A percentile compares a stretch with the other conserved stretches of the same genome.
Conservation (phyloP, 1,139 yeast species). For the Pichia cactophila region DNA sequence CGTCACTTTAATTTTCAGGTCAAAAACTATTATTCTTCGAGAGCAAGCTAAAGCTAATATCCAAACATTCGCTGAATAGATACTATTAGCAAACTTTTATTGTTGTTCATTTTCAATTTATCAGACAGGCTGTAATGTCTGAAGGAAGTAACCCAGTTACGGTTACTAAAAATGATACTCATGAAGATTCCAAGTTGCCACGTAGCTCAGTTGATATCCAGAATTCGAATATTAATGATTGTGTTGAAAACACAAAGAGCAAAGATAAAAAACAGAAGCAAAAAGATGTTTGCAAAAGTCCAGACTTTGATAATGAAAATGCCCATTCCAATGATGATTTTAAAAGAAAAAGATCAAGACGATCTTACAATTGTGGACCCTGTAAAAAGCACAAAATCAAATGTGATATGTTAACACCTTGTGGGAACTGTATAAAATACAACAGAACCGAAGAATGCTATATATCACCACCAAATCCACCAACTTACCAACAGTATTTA, state of each 20-base stretch:
- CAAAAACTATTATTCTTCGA: not conserved
- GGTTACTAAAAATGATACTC: not conserved
- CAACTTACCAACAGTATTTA: conserved; percentile 27
- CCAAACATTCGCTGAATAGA: not conserved
- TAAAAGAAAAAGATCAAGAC: conserved; percentile 27
- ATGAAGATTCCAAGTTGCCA: not conserved
- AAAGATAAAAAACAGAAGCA: not conserved
- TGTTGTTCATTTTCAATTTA: not conserved
- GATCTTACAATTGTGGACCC: conserved; percentile 53
- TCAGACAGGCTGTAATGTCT: not conserved
- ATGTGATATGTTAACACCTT: conserved; percentile 45
- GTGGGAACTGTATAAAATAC: conserved; percentile 41
- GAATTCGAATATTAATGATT: not conserved
- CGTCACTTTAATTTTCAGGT: not conserved
- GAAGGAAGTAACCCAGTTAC: not conserved
- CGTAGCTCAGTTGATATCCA: not conserved
- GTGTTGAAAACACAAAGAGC: not conserved
- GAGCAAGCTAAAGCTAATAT: not conserved
- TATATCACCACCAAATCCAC: conserved; percentile 41
- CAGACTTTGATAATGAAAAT: not conserved
- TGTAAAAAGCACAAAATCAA: conserved; percentile 47
- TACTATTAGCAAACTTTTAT: not conserved
- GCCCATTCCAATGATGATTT: not conserved
- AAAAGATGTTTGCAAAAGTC: too few species aligned
- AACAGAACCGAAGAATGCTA: conserved; percentile 34